Evolutionary conservation across 345 rosid genomes (phyloP), one percentile per base, ranked within the genome.

Genomic region (Luvunga scandens): DNA sequence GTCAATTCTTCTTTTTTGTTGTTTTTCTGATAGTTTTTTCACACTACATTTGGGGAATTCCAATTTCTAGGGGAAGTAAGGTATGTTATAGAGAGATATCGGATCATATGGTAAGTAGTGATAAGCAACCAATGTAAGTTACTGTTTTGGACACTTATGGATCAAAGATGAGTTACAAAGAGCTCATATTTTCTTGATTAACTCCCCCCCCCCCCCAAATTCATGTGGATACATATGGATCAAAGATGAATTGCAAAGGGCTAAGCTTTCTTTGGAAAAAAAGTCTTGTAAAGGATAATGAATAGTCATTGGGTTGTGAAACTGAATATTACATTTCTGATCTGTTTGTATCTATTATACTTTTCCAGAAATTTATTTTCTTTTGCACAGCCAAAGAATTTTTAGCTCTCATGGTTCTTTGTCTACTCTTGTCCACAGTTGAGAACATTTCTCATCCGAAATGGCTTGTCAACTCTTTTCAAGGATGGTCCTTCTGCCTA

Each of bases 401-500:
- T 55, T 59, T 36, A 31, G 3, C 39, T 69, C 75, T 71, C 69
- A 28, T 75, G 64, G 42, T 81, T 59, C 69, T 75, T 74, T 77
- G 48, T 42, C 39, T 31, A 33, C 42, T 55, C 10, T 69, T 63
- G 69, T 78, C 36, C 25, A 25, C 96, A 96, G 99, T 18, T 96
- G 80, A 86, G 99, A 85, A 96, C 99, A 72, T 96, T 96, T 83
- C 86, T 96, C 86, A 96, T 96, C 73, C 97, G 99, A 62, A 96
- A 96, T 89, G 95, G 97, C 77, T 81, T 96, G 86, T 84, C 97
- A 31, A 69, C 81, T 84, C 95, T 92, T 79, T 92, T 94, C 84
- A 94, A 90, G 87, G 90, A 91, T 61, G 99, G 98, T 66, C 95
- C 97, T 77, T 87, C 89, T 76, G 89, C 97, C 71, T 96, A 96